Percentiles rank a stretch among this genome's conserved stretches.
phyloP scores from a whole-genome alignment of 148 eudicot genomes.

The Suaeda aralocaspica region DNA sequence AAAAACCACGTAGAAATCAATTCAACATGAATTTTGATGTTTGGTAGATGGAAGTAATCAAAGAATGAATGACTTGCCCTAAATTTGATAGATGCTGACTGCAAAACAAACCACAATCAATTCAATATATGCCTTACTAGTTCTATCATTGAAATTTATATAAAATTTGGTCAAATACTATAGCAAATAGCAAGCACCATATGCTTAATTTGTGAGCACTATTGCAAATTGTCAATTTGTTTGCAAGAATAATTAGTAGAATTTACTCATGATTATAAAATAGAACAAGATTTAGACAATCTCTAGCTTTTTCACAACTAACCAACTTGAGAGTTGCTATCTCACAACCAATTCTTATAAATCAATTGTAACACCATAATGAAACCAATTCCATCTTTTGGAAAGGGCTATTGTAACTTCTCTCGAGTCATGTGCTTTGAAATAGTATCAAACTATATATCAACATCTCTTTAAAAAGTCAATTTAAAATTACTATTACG shows the following conservation, averaged over 20 bases:
- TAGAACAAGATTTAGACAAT: background rate
- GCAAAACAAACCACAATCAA: background rate
- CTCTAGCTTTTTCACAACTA: slow-evolving; percentile 8
- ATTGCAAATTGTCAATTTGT: slow-evolving; percentile 12
- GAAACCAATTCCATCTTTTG: slow-evolving; percentile 4
- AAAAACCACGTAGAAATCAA: background rate
- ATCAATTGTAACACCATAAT: slow-evolving; percentile 10
- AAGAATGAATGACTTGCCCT: background rate
- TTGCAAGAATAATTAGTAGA: slow-evolving; percentile 1
- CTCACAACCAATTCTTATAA: slow-evolving; percentile 3
- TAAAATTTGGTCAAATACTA: background rate
- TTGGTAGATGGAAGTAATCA: background rate
- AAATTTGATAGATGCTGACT: background rate
- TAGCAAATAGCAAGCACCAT: background rate
- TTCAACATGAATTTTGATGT: background rate
- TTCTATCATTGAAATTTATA: background rate
- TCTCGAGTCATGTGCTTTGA: slow-evolving; percentile 7
- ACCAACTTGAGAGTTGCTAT: background rate
- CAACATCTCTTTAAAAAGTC: slow-evolving; percentile 10
- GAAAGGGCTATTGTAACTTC: slow-evolving; percentile 8
- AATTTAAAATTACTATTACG: too few species aligned
- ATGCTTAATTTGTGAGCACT: background rate
- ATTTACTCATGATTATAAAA: background rate
- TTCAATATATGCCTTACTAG: slow-evolving; percentile 1
- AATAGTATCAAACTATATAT: slow-evolving; percentile 9